Evolutionary conservation across 2,329 filamentous ascomycete genomes (phyloP).

Genomic region (Fusarium palustre): DNA sequence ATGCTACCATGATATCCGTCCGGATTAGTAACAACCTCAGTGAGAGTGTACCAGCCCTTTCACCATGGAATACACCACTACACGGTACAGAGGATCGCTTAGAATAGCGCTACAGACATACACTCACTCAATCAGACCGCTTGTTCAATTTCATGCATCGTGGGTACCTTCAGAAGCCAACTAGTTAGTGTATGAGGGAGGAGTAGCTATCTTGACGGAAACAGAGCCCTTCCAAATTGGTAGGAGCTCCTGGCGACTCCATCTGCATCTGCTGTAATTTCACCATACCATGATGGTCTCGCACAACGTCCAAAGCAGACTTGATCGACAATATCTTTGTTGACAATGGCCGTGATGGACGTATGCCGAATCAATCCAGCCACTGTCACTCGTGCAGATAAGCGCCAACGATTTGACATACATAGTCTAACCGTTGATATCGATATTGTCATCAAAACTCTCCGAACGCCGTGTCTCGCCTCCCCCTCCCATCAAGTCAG

Average conservation of each 20-base stretch:
- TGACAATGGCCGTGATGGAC: constrained; percentile 14
- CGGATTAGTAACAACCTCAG: background rate
- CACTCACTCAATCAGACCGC: constrained; percentile 15
- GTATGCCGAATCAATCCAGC: background rate
- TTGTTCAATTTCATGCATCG: constrained; percentile 6
- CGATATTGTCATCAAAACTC: constrained; percentile 24
- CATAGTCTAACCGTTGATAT: constrained; percentile 7
- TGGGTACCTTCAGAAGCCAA: background rate
- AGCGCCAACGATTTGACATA: constrained; percentile 16
- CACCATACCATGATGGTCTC: background rate
- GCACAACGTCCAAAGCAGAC: background rate
- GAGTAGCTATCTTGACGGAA: background rate
- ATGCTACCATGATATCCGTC: background rate
- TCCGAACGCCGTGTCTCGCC: constrained; percentile 3
- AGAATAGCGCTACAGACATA: constrained; percentile 25
- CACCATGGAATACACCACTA: background rate
- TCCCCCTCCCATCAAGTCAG: background rate
- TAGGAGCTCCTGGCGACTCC: background rate
- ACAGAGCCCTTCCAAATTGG: constrained; percentile 16
- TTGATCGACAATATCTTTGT: constrained; percentile 22
- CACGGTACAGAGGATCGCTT: constrained; percentile 16
- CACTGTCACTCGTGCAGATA: constrained; percentile 4
- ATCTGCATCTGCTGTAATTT: background rate
- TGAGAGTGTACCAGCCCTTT: constrained; percentile 25
- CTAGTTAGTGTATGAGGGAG: constrained; percentile 8